These are phyloP conservation scores for Cercospora sp. DNA, from an alignment of 2,329 filamentous ascomycete species.

Conservation along the genomic window DNA sequence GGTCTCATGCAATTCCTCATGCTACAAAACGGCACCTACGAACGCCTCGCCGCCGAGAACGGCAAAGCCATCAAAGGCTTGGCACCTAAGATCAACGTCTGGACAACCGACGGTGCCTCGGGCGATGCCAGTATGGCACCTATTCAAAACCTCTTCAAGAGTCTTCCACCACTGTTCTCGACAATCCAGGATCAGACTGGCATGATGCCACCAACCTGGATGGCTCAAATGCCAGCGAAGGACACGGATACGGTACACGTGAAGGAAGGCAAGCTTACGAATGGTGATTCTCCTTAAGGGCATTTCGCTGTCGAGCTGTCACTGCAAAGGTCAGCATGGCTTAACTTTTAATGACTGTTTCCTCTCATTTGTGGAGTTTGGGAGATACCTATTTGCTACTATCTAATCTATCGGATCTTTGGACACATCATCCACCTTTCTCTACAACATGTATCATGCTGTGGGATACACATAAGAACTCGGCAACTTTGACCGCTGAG, in stretches of 20 bases:
- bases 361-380: not conserved
- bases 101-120: slow-evolving; percentile 66
- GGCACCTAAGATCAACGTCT: slow-evolving; percentile 86
- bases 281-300: not conserved
- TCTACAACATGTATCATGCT: not conserved
- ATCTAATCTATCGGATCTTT: not conserved
- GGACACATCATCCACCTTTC: not conserved
- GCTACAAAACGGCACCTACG: slow-evolving; percentile 79
- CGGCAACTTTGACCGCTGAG: too few relatives aligned
- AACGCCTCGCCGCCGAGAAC: slow-evolving; percentile 75
- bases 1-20: slow-evolving; percentile 82
- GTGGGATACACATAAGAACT: too few relatives aligned
- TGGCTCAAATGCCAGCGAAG: slow-evolving; percentile 51
- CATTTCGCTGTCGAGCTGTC: not conserved
- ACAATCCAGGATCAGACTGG: slow-evolving; percentile 90
- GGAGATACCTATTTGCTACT: not conserved
- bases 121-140: slow-evolving; percentile 56
- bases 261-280: not conserved
- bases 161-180: slow-evolving; percentile 75
- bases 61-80: slow-evolving; percentile 72
- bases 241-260: not conserved
- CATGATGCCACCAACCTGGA: slow-evolving; percentile 75
- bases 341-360: not conserved
- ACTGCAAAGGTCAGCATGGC: too few relatives aligned
- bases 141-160: slow-evolving; percentile 75